These are phyloP conservation scores for Prunus fruticosa DNA, from an alignment of 306 rosid genomes.

Conservation along the genomic window DNA sequence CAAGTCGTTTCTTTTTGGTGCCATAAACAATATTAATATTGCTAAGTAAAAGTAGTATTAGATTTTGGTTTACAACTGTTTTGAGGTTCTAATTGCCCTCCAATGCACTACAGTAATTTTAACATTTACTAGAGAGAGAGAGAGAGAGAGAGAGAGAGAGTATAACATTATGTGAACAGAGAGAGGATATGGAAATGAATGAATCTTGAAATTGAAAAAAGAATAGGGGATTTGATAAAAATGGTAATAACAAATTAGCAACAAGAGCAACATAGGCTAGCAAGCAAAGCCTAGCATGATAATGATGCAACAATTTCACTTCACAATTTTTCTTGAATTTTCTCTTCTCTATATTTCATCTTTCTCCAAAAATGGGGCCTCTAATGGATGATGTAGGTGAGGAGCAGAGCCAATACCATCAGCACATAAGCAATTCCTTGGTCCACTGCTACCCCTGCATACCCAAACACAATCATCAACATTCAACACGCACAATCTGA, in stretches of 20 bases:
- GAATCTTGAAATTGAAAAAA: background rate
- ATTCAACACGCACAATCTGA: background rate
- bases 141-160: background rate
- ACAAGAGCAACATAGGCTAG: background rate
- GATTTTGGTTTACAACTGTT: no score
- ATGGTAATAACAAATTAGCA: background rate
- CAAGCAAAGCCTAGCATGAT: background rate
- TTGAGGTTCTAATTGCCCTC: no score
- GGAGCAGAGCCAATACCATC: constrained; percentile 31
- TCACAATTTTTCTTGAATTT: background rate
- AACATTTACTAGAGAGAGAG: no score
- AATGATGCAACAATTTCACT: background rate
- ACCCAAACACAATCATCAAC: background rate
- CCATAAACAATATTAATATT: no score
- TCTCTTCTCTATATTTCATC: background rate
- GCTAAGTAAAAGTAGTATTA: no score
- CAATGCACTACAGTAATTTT: no score
- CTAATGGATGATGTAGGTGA: constrained; percentile 65
- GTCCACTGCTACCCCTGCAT: constrained; percentile 38
- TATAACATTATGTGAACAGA: background rate
- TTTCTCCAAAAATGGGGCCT: constrained; percentile 1
- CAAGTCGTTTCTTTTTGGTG: no score
- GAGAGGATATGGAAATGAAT: background rate
- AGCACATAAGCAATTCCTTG: constrained; percentile 40
- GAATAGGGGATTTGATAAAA: background rate